Evolutionary conservation across 2,329 filamentous ascomycete species (phyloP).

Genomic region (Acrodontium crateriforme): DNA sequence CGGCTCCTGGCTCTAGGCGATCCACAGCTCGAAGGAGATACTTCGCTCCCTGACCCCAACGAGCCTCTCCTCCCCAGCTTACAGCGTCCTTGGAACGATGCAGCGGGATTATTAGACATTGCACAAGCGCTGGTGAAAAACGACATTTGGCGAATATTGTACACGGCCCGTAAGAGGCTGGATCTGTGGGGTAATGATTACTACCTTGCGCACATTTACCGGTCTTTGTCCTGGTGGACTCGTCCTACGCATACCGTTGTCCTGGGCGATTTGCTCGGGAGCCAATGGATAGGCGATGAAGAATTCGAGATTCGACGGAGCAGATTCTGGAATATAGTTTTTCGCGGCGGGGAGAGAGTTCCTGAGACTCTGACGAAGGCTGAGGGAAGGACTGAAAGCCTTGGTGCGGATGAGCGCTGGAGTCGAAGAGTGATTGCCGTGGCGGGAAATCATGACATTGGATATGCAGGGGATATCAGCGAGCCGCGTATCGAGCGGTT

Average conservation of each 20-base stretch:
- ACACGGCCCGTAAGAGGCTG: conserved; percentile 60
- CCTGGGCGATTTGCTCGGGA: conserved; percentile 80
- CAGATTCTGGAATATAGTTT: conserved; percentile 17
- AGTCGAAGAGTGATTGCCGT: conserved; percentile 70
- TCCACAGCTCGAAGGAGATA: conserved; percentile 87
- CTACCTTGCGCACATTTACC: conserved; percentile 87
- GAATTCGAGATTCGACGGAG: conserved; percentile 63
- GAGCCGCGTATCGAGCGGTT: conserved; percentile 64
- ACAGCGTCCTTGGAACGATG: conserved; percentile 4
- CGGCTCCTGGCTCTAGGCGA: conserved; percentile 79
- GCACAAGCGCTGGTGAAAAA: conserved; percentile 20
- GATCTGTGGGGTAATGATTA: conserved; percentile 90
- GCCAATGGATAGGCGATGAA: conserved; percentile 79
- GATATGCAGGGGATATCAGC: conserved; percentile 85
- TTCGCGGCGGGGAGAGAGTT: conserved; percentile 13
- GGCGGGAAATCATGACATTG: conserved; percentile 90
- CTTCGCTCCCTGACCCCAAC: conserved; percentile 50
- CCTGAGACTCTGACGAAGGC: conserved; percentile 17
- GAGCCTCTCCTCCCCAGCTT: conserved; percentile 32
- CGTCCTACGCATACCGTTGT: conserved; percentile 77
- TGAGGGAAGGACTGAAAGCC: conserved; percentile 22
- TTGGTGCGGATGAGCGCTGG: conserved; percentile 47
- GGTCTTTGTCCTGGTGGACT: conserved; percentile 70
- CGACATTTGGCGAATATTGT: conserved; percentile 54
- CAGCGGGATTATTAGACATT: not conserved